Conservation (phyloP, 257 asterid species). For the Mitragyna speciosa region DNA sequence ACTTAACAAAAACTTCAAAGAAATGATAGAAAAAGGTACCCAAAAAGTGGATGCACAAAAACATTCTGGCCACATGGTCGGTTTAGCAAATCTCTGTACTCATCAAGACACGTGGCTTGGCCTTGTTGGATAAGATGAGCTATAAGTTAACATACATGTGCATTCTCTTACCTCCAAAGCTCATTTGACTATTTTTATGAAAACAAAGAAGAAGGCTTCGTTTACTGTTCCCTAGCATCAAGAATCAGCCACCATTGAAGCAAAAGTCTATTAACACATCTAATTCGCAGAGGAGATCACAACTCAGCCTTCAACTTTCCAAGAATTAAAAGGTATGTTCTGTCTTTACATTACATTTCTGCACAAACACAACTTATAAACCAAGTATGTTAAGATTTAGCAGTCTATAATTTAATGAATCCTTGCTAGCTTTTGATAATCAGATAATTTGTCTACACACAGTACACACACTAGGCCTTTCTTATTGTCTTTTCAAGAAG, state of each 20-base stretch:
- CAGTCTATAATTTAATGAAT: neutral
- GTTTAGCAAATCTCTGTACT: neutral
- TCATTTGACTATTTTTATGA: neutral
- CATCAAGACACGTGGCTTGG: slow-evolving; percentile 1
- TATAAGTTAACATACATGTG: slow-evolving; percentile 14
- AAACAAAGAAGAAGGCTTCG: neutral
- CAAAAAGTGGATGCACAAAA: neutral
- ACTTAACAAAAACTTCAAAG: neutral
- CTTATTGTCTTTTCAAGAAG: neutral
- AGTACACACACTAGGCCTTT: neutral
- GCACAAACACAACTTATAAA: neutral
- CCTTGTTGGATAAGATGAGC: neutral
- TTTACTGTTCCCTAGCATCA: neutral
- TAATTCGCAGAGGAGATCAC: neutral
- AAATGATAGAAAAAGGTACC: no score
- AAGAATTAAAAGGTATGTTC: slow-evolving; percentile 15
- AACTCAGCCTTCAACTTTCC: neutral
- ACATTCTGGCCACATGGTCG: neutral
- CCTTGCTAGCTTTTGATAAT: neutral
- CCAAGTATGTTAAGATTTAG: neutral
- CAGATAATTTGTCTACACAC: neutral
- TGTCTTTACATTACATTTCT: slow-evolving; percentile 13
- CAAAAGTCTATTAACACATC: neutral
- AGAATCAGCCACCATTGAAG: slow-evolving; percentile 12
- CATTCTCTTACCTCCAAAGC: neutral